phyloP scores from a whole-genome alignment of 768 basidiomycete species.

The Strobilomyces confusus region DNA sequence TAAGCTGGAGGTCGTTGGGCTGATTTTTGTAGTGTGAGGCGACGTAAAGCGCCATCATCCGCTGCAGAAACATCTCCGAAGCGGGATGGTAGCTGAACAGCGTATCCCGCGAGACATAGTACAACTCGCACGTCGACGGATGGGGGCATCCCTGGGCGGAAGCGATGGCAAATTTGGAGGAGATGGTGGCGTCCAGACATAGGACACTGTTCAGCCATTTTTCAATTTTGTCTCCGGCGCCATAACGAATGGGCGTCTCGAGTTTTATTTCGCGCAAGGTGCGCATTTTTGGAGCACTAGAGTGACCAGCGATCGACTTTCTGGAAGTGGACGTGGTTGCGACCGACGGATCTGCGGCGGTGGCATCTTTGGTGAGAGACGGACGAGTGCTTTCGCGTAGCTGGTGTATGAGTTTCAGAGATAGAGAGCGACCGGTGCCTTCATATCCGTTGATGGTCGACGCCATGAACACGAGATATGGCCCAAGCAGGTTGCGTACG shows the following conservation, averaged over 20 bases:
- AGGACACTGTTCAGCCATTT: slow-evolving; percentile 89
- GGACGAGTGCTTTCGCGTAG: slow-evolving; percentile 88
- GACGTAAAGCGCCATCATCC: slow-evolving; percentile 98
- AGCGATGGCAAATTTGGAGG: slow-evolving; percentile 38
- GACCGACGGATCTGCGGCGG: slow-evolving; percentile 37
- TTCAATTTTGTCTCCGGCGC: slow-evolving; percentile 82
- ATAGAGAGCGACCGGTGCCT: slow-evolving; percentile 97
- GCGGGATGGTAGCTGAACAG: slow-evolving; percentile 97
- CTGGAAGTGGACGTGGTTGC: slow-evolving; percentile 42
- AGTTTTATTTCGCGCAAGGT: slow-evolving; percentile 91
- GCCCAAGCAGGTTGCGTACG: slow-evolving; percentile 90
- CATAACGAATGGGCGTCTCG: slow-evolving; percentile 92
- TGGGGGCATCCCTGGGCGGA: slow-evolving; percentile 82
- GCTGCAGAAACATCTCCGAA: slow-evolving; percentile 94
- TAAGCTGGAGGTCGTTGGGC: slow-evolving; percentile 96
- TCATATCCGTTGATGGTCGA: slow-evolving; percentile 99
- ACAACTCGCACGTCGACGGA: slow-evolving; percentile 90
- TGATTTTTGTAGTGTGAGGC: slow-evolving; percentile 99
- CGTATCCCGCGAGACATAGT: slow-evolving; percentile 93
- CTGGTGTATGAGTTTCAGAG: slow-evolving; percentile 96
- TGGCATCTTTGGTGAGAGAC: slow-evolving; percentile 61
- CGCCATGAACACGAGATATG: slow-evolving; percentile 96
- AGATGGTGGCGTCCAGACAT: slow-evolving; percentile 82
- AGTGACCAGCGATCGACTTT: slow-evolving; percentile 45
- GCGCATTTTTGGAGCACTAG: slow-evolving; percentile 59